phyloP scores from a whole-genome alignment of 2,329 filamentous ascomycete genomes.

The Pseudogymnoascus sp. region DNA sequence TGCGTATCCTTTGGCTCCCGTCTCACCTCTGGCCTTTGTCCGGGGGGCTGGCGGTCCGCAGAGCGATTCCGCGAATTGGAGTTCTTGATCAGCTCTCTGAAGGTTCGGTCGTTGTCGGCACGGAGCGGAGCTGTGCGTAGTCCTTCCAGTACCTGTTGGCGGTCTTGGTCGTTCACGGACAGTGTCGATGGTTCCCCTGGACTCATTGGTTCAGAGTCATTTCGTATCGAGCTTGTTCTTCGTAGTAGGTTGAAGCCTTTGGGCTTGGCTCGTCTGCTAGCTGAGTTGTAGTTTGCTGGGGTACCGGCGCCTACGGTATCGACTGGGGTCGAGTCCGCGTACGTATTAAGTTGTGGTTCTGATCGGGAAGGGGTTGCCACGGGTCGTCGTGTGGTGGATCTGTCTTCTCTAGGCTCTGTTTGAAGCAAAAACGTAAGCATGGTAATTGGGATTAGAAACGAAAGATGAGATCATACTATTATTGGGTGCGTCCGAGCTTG shows the following conservation, averaged over 20 bases:
- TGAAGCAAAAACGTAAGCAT: constrained; percentile 15
- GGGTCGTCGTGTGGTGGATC: constrained; percentile 21
- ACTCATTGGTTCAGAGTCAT: constrained; percentile 26
- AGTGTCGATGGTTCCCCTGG: constrained; percentile 16
- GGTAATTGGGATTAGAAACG: not conserved
- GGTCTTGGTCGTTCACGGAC: constrained; percentile 24
- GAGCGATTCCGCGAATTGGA: constrained; percentile 61
- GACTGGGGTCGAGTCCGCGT: not conserved
- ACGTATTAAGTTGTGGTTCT: constrained; percentile 18
- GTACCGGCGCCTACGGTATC: constrained; percentile 6
- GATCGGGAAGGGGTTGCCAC: constrained; percentile 22
- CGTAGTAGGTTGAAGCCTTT: constrained; percentile 30
- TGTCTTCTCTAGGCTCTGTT: constrained; percentile 20
- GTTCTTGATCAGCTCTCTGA: constrained; percentile 56
- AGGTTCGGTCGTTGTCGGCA: constrained; percentile 52
- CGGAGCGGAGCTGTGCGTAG: constrained; percentile 49
- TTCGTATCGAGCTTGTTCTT: constrained; percentile 36
- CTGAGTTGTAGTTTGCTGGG: constrained; percentile 9
- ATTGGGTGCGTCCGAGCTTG: constrained; percentile 23
- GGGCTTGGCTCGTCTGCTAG: constrained; percentile 23
- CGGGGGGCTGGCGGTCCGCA: constrained; percentile 51
- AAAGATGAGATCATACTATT: constrained; percentile 22
- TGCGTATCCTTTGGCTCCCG: constrained; percentile 27
- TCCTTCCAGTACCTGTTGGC: constrained; percentile 24
- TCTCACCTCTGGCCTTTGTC: constrained; percentile 32